These are phyloP conservation scores for Tylopilus intermedius DNA, from an alignment of 768 basidiomycete species.

Conservation along the genomic window DNA sequence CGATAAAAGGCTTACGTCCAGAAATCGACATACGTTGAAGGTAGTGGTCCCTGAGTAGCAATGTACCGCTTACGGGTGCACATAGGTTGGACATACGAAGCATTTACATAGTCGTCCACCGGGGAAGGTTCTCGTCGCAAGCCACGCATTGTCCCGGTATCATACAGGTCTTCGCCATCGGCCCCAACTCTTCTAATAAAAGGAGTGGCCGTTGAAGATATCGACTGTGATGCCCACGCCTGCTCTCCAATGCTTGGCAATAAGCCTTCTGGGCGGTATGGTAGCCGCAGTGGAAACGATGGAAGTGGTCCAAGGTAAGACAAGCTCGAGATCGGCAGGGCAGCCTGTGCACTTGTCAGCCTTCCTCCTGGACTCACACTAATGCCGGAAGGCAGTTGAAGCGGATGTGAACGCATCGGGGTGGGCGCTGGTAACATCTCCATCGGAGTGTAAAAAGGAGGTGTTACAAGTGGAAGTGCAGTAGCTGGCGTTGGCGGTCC, in stretches of 20 bases:
- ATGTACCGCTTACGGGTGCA: slow-evolving; percentile 83
- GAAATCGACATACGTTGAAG: slow-evolving; percentile 85
- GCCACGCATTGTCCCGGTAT: not conserved
- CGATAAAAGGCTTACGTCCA: slow-evolving; percentile 69
- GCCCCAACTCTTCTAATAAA: not conserved
- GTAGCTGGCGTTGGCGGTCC: slow-evolving; percentile 21
- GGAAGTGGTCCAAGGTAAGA: slow-evolving; percentile 8
- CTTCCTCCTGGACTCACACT: not conserved
- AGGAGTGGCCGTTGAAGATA: slow-evolving; percentile 1
- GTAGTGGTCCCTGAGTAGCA: slow-evolving; percentile 92
- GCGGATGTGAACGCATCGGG: slow-evolving; percentile 12
- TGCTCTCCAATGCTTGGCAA: slow-evolving; percentile 18
- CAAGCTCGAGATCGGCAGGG: not conserved
- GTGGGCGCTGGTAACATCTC: slow-evolving; percentile 12
- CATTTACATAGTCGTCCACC: slow-evolving; percentile 90
- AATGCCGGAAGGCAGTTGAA: slow-evolving; percentile 1
- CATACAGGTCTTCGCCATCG: not conserved
- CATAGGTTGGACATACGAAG: slow-evolving; percentile 85
- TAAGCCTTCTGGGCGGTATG: slow-evolving; percentile 8
- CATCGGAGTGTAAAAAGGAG: slow-evolving; percentile 29
- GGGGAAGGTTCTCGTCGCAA: slow-evolving; percentile 32
- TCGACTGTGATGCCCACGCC: not conserved
- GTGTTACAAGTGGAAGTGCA: slow-evolving; percentile 16
- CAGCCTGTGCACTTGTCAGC: slow-evolving; percentile 7
- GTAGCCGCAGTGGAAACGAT: slow-evolving; percentile 17